phyloP scores from a whole-genome alignment of 108 stramenopile genomes.

The Schizochytrium sp. region DNA sequence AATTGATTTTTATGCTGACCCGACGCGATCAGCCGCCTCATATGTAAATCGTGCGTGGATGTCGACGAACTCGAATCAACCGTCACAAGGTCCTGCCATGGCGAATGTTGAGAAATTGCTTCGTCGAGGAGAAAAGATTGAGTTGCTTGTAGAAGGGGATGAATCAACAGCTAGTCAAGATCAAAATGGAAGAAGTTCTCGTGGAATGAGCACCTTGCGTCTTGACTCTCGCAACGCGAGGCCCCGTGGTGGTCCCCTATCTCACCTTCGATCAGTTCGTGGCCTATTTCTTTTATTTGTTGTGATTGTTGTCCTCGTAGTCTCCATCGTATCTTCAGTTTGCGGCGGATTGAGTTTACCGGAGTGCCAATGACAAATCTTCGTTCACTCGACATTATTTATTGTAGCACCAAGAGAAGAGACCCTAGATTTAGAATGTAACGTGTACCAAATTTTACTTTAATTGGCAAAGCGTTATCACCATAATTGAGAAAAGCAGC shows the following conservation, averaged over 20 bases:
- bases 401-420: neutral
- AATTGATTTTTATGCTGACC: conserved; percentile 84
- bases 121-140: conserved; percentile 97
- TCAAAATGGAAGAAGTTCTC: neutral
- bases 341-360: neutral
- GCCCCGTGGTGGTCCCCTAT: neutral
- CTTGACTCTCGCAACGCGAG: neutral
- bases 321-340: conserved; percentile 29
- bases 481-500: neutral
- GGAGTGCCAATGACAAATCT: neutral
- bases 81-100: conserved; percentile 88
- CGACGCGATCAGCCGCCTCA: conserved; percentile 71
- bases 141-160: conserved; percentile 89
- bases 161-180: conserved; percentile 87
- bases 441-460: neutral
- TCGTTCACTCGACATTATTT: neutral
- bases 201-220: neutral
- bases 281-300: neutral
- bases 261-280: neutral
- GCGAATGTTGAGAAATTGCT: conserved; percentile 95
- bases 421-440: neutral
- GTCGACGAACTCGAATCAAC: conserved; percentile 89
- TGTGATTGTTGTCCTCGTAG: neutral
- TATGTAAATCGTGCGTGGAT: conserved; percentile 83
- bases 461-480: neutral